Conservation (phyloP, 257 asterid species). For the Solanum stenotomum region DNA sequence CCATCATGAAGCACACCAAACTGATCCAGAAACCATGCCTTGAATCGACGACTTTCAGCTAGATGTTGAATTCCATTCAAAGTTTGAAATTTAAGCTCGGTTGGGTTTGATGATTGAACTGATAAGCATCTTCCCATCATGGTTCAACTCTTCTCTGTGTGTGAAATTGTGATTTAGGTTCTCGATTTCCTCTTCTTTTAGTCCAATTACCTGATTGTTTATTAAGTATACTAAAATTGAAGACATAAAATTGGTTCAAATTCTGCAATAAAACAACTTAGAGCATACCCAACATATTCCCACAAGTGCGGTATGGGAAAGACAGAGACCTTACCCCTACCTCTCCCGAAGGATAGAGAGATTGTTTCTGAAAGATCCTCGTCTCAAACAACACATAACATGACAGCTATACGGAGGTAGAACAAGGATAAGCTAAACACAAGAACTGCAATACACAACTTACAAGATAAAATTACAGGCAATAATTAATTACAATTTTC, state of each 20-base stretch:
- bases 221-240: neutral
- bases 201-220: neutral
- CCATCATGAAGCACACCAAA: slow-evolving; percentile 96
- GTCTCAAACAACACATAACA: neutral
- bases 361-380: neutral
- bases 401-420: neutral
- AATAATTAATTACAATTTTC: neutral
- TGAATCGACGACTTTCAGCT: neutral
- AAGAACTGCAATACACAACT: neutral
- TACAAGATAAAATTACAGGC: neutral
- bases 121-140: neutral
- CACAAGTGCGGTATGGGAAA: neutral
- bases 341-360: neutral
- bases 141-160: neutral
- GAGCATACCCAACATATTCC: neutral
- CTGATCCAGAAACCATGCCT: slow-evolving; percentile 98
- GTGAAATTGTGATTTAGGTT: neutral
- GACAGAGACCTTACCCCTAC: neutral
- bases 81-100: neutral
- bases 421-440: neutral
- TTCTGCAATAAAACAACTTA: neutral
- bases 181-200: neutral
- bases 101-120: neutral
- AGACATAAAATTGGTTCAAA: neutral
- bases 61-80: neutral